Evolutionary conservation across 305 asterid genomes (phyloP).

Genomic region (Solanum hybrid): DNA sequence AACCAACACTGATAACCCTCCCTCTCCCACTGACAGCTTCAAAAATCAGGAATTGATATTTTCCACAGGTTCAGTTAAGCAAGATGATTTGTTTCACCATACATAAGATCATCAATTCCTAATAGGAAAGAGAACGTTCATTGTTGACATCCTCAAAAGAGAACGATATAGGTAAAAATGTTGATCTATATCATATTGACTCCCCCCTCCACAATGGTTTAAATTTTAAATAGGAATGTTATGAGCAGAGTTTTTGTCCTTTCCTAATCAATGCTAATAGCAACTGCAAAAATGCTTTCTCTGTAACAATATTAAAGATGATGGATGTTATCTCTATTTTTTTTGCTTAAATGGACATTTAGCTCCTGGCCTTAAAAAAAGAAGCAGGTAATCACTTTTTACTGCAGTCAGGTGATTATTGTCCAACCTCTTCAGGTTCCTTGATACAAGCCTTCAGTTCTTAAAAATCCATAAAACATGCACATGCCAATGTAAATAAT

Average conservation of each 20-base stretch:
- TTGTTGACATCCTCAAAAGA: background rate
- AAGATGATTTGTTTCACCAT: background rate
- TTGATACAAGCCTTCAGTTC: background rate
- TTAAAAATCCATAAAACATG: background rate
- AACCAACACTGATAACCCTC: background rate
- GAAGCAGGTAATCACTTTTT: background rate
- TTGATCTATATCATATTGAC: background rate
- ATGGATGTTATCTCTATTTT: background rate
- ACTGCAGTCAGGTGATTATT: background rate
- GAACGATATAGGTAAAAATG: background rate
- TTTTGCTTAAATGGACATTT: background rate
- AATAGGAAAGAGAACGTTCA: background rate
- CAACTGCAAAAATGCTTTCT: background rate
- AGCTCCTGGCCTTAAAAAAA: background rate
- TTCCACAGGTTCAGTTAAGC: background rate
- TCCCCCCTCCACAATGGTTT: background rate
- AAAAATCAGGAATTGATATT: background rate
- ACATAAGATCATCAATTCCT: background rate
- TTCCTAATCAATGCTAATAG: background rate
- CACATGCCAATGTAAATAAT: conserved; percentile 5
- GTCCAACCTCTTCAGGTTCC: background rate
- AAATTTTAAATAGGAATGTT: background rate
- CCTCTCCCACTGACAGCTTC: background rate
- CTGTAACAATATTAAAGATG: background rate
- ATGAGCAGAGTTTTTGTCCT: background rate